phyloP scores from a whole-genome alignment of 2,329 filamentous ascomycete species.

The Colletotrichum graminicola region DNA sequence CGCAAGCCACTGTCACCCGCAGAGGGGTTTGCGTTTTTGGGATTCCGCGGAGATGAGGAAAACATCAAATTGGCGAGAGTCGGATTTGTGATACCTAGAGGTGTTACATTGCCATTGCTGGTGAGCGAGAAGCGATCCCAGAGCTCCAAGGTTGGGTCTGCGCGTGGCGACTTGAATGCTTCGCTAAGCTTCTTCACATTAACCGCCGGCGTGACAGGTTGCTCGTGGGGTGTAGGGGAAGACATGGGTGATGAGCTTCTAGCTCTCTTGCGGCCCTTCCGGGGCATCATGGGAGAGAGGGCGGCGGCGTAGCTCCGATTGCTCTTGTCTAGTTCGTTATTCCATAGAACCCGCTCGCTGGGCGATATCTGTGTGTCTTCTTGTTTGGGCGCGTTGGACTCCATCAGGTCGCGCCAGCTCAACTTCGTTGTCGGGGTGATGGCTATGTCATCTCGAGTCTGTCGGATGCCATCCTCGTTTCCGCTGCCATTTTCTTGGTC shows the following conservation, averaged over 20 bases:
- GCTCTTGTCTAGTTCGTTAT: constrained; percentile 62
- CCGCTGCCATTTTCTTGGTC: constrained; percentile 43
- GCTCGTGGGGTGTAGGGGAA: constrained; percentile 68
- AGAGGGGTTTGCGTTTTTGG: constrained; percentile 55
- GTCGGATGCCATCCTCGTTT: constrained; percentile 32
- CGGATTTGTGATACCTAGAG: constrained; percentile 65
- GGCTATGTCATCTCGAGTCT: constrained; percentile 29
- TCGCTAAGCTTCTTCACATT: constrained; percentile 71
- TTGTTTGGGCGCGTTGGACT: constrained; percentile 57
- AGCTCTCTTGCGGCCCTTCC: constrained; percentile 73
- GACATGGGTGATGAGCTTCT: constrained; percentile 80
- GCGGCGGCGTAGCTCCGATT: constrained; percentile 55
- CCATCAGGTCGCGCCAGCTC: constrained; percentile 70
- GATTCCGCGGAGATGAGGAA: constrained; percentile 77
- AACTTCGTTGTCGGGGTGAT: constrained; percentile 48
- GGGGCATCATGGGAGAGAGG: constrained; percentile 63
- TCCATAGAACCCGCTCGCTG: constrained; percentile 72
- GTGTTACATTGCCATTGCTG: constrained; percentile 57
- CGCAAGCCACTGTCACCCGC: constrained; percentile 65
- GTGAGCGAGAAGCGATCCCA: constrained; percentile 80
- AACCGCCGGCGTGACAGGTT: constrained; percentile 59
- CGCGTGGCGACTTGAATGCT: constrained; percentile 74
- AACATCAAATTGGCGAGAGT: constrained; percentile 74
- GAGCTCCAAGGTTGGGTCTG: constrained; percentile 79
- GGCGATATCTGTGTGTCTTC: constrained; percentile 66